A percentile compares a stretch with the other conserved stretches of the same genome.
Evolutionary conservation across 306 rosid genomes (phyloP).

Genomic region (Medicago arabica): DNA sequence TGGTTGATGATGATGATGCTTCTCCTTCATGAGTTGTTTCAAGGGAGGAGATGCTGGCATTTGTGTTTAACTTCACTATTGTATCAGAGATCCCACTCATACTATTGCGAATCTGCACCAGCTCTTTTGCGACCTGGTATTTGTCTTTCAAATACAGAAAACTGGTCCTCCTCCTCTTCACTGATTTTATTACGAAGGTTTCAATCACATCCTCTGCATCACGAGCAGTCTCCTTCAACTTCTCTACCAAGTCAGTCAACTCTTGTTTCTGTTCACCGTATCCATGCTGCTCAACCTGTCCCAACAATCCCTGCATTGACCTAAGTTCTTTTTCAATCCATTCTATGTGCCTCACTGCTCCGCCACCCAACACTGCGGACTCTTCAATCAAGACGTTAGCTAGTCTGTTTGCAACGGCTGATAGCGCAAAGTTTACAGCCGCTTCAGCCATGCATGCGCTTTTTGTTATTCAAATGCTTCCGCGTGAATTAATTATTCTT

Average conservation of each 20-base stretch:
- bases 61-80: neutral
- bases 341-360: neutral
- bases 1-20: neutral
- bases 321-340: conserved; percentile 41
- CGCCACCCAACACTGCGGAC: neutral
- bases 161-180: neutral
- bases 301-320: conserved; percentile 14
- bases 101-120: neutral
- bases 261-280: neutral
- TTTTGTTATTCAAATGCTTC: too few relatives aligned
- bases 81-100: neutral
- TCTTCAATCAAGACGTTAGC: neutral
- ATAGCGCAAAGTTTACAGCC: too few relatives aligned
- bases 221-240: neutral
- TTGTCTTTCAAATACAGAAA: neutral
- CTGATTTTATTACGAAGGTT: conserved; percentile 20
- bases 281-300: neutral
- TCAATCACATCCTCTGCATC: conserved; percentile 6
- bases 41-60: too few relatives aligned
- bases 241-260: neutral
- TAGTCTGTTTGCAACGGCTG: too few relatives aligned
- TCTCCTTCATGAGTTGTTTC: too few relatives aligned
- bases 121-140: neutral
- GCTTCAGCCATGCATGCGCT: neutral
- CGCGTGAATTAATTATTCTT: too few relatives aligned